Conservation (phyloP, 768 basidiomycete genomes). For the Lactarius indigo region DNA sequence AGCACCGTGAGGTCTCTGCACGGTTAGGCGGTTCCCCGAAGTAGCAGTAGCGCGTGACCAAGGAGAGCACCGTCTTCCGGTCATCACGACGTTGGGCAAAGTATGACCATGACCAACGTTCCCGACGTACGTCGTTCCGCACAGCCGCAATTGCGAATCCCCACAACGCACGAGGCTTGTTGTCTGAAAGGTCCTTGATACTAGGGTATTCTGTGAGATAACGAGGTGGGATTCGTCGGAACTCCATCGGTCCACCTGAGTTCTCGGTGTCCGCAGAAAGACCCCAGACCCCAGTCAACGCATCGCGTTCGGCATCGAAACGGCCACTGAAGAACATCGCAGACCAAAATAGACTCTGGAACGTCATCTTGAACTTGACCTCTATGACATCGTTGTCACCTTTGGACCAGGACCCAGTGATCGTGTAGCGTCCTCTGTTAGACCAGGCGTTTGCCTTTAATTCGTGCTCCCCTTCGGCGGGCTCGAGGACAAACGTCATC, state of each 20-base stretch:
- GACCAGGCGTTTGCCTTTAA: constrained; percentile 18
- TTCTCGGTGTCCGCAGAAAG: not conserved
- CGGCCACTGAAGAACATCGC: constrained; percentile 5
- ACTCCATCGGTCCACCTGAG: constrained; percentile 22
- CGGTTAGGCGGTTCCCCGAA: constrained; percentile 25
- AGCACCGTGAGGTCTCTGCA: constrained; percentile 26
- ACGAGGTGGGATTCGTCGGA: constrained; percentile 28
- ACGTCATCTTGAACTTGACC: constrained; percentile 24
- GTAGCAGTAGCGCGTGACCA: constrained; percentile 25
- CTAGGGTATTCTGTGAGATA: constrained; percentile 29
- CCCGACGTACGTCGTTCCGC: constrained; percentile 25
- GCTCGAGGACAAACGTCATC: constrained; percentile 15
- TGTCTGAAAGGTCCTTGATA: constrained; percentile 27
- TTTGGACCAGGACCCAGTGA: constrained; percentile 22
- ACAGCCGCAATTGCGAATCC: constrained; percentile 31
- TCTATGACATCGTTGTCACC: constrained; percentile 17
- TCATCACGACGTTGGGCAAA: constrained; percentile 32
- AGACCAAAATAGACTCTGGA: constrained; percentile 6
- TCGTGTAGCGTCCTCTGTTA: constrained; percentile 16
- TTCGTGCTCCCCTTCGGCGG: constrained; percentile 7
- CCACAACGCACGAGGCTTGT: constrained; percentile 32
- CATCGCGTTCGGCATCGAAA: constrained; percentile 11
- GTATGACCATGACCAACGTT: constrained; percentile 32
- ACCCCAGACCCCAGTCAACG: constrained; percentile 15
- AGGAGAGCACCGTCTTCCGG: constrained; percentile 27